Percentiles rank a stretch among this genome's conserved stretches.
phyloP scores from a whole-genome alignment of 805 yeast species.

The Wickerhamiella qilinensis region DNA sequence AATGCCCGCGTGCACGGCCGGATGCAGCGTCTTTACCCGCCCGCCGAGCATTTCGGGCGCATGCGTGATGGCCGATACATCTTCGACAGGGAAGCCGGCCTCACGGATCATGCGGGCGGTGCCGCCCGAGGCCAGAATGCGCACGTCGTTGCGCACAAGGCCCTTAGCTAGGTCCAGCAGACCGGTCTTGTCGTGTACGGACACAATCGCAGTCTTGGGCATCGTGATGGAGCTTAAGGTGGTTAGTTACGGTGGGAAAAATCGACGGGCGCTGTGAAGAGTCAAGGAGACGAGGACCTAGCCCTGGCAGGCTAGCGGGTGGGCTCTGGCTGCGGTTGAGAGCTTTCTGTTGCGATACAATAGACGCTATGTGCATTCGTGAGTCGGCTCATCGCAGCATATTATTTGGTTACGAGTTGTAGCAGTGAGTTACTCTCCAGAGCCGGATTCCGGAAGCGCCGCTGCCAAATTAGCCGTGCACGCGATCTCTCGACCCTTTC shows the following conservation, averaged over 20 bases:
- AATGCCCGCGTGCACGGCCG: constrained; percentile 92
- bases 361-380: too few species aligned
- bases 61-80: constrained; percentile 85
- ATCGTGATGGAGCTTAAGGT: neutral
- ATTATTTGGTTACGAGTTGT: too few species aligned
- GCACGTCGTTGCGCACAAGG: constrained; percentile 68
- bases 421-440: too few species aligned
- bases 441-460: too few species aligned
- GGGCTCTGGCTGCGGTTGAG: too few species aligned
- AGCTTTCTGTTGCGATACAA: too few species aligned
- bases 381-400: too few species aligned
- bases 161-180: constrained; percentile 93
- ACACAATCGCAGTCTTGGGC: constrained; percentile 74
- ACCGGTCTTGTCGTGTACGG: constrained; percentile 97
- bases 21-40: constrained; percentile 94
- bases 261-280: too few species aligned
- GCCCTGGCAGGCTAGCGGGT: too few species aligned
- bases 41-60: constrained; percentile 99
- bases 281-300: too few species aligned
- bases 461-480: too few species aligned
- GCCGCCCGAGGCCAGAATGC: constrained; percentile 94
- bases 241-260: neutral
- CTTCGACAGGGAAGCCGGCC: constrained; percentile 97
- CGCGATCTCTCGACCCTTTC: too few species aligned
- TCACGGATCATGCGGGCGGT: constrained; percentile 88